phyloP scores from a whole-genome alignment of 768 basidiomycete genomes.

The Paxillus involutus region DNA sequence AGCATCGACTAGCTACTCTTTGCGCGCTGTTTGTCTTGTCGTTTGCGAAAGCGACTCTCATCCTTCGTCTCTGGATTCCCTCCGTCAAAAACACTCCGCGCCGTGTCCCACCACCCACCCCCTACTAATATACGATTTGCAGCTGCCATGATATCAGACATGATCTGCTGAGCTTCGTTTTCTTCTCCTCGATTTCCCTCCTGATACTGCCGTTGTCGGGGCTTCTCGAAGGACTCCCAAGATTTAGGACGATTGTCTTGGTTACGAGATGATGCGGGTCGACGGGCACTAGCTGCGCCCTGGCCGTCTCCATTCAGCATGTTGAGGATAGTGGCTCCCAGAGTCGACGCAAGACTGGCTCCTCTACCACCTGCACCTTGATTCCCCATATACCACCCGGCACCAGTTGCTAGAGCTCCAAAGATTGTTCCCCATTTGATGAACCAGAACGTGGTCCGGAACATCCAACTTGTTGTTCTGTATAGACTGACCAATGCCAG shows the following conservation, averaged over 20 bases:
- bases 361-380: constrained; percentile 33
- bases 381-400: constrained; percentile 54
- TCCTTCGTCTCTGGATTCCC: constrained; percentile 6
- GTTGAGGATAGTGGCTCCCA: constrained; percentile 44
- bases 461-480: constrained; percentile 74
- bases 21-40: constrained; percentile 9
- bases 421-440: constrained; percentile 76
- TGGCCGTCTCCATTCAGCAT: constrained; percentile 39
- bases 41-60: constrained; percentile 9
- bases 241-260: constrained; percentile 40
- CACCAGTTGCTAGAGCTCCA: constrained; percentile 49
- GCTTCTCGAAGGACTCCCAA: constrained; percentile 68
- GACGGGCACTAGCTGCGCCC: constrained; percentile 28
- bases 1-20: constrained; percentile 9
- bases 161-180: constrained; percentile 43
- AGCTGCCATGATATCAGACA: constrained; percentile 42
- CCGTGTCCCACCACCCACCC: constrained; percentile 39
- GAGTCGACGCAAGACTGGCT: constrained; percentile 34
- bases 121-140: constrained; percentile 32
- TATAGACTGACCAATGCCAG: constrained; percentile 75
- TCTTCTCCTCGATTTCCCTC: constrained; percentile 27
- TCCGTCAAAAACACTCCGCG: constrained; percentile 28
- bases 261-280: constrained; percentile 13
- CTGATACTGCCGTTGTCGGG: constrained; percentile 58
- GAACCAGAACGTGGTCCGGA: constrained; percentile 66